These are phyloP conservation scores for Curvularia verruculosa DNA, from an alignment of 2,329 filamentous ascomycete genomes.

Conservation along the genomic window DNA sequence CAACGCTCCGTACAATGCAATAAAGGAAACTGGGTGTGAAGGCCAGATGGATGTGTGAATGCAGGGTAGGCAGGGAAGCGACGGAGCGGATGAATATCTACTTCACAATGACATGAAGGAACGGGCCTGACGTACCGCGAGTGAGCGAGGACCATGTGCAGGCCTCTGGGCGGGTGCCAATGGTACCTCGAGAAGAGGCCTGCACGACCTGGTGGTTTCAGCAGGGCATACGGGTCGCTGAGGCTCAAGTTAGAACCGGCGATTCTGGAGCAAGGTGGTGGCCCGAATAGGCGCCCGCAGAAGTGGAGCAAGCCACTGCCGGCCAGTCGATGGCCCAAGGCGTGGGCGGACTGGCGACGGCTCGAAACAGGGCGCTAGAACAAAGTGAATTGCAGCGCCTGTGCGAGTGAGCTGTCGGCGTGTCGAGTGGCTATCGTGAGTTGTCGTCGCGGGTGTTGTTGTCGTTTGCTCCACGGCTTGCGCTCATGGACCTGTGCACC, in stretches of 20 bases:
- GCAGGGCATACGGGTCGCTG: slow-evolving; percentile 49
- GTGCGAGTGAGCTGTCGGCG: slow-evolving; percentile 40
- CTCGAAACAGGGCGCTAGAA: slow-evolving; percentile 45
- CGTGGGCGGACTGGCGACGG: slow-evolving; percentile 43
- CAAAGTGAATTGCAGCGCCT: slow-evolving; percentile 25
- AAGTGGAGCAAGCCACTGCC: slow-evolving; percentile 40
- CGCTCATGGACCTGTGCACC: slow-evolving; percentile 39
- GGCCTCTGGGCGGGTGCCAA: slow-evolving; percentile 44
- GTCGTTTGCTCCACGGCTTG: slow-evolving; percentile 48
- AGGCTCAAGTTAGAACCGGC: slow-evolving; percentile 52
- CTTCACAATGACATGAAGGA: slow-evolving; percentile 36
- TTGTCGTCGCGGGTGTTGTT: slow-evolving; percentile 37
- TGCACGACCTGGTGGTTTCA: slow-evolving; percentile 51
- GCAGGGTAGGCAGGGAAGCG: slow-evolving; percentile 18
- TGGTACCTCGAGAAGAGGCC: slow-evolving; percentile 47
- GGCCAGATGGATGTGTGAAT: slow-evolving; percentile 27
- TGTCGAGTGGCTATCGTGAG: slow-evolving; percentile 40
- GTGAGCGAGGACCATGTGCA: slow-evolving; percentile 48
- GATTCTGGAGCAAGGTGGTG: slow-evolving; percentile 42
- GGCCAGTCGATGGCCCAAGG: slow-evolving; percentile 49
- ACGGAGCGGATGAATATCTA: slow-evolving; percentile 37
- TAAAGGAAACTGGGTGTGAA: slow-evolving; percentile 37
- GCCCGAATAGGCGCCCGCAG: slow-evolving; percentile 48
- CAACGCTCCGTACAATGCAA: slow-evolving; percentile 48
- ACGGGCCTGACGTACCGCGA: slow-evolving; percentile 48